Conservation (phyloP, 192 early-diverging fungal species). For the Gaertneriomyces semiglobifer region DNA sequence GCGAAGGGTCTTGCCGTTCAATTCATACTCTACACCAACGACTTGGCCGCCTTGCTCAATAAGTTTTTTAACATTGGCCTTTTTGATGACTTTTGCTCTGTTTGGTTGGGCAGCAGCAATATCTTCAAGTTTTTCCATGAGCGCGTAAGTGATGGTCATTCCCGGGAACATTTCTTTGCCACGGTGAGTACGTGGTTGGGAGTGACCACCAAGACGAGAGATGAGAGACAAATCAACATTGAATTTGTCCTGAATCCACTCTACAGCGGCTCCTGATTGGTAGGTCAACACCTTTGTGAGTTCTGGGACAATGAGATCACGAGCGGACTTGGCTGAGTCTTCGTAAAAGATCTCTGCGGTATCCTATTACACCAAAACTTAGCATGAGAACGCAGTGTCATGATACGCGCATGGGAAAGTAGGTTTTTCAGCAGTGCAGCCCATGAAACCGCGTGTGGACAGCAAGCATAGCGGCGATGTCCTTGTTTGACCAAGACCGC, state of each 20-base stretch:
- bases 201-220: conserved; percentile 87
- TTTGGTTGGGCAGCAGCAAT: conserved; percentile 59
- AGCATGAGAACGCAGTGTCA: background rate
- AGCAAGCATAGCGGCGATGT: too few species aligned
- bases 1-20: conserved; percentile 52
- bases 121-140: conserved; percentile 80
- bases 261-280: conserved; percentile 81
- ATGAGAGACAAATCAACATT: conserved; percentile 82
- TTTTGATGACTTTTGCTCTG: conserved; percentile 75
- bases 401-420: too few species aligned
- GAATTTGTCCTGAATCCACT: conserved; percentile 92
- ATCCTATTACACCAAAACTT: conserved; percentile 49
- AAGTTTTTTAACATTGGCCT: conserved; percentile 75
- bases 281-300: conserved; percentile 83
- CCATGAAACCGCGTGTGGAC: too few species aligned
- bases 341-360: conserved; percentile 79
- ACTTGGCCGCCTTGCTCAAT: conserved; percentile 66
- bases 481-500: too few species aligned
- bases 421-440: too few species aligned
- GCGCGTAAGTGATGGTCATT: conserved; percentile 92
- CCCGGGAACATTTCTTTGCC: conserved; percentile 65
- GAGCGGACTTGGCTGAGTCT: conserved; percentile 83
- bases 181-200: conserved; percentile 90
- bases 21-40: conserved; percentile 77
- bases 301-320: conserved; percentile 72